Evolutionary conservation across 768 basidiomycete species (phyloP), one percentile per base, ranked within the genome.

Genomic region (Termitomyces sp.): DNA sequence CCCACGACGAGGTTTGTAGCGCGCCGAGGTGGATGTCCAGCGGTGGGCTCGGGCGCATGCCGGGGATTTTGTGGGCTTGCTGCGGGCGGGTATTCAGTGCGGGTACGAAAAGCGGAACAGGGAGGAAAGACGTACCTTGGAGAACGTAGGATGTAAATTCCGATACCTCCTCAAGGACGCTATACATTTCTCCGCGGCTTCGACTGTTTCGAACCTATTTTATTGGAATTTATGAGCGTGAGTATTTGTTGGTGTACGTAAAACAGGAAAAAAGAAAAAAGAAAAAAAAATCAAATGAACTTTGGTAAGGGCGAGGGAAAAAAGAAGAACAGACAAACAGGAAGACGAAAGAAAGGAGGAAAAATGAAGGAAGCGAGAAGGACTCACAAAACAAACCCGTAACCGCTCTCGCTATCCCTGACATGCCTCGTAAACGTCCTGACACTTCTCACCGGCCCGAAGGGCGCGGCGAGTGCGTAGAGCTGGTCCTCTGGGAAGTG

Each of bases 141-240:
- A 92, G 66, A 91, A 92, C 2, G 90, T 90, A 0, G 91, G 92
- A 66, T 94, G 91, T 42, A 93, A 72, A 67, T 92, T 90, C 45
- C 88, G 78, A 62, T 86, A 87, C 62, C 81, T 81, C 59, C 88
- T 76, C 49, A 94, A 75, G 1, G 83, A 75, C 15, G 83, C 75
- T 53, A 94, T 92, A 61, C 92, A 94, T 60, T 77, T 80, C 64
- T 87, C 86, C 0, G 91, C 91, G 28, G 83, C 79, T 2, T 86
- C 85, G 7, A 89, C 66, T 0, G 75, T 76, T 50, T 80, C 81
- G 67, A 90, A 94, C 57, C 90, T 93, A 13, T 20, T 41, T 41
- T 41, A 20, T n/a, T 41, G 10, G 8, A n/a, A 41, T 41, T n/a
- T 41, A 41, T 41, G n/a, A 41, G 3, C 39, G n/a, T 41, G n/a